Evolutionary conservation across 2,329 filamentous ascomycete genomes (phyloP).

Genomic region (Colletotrichum nymphaeae): DNA sequence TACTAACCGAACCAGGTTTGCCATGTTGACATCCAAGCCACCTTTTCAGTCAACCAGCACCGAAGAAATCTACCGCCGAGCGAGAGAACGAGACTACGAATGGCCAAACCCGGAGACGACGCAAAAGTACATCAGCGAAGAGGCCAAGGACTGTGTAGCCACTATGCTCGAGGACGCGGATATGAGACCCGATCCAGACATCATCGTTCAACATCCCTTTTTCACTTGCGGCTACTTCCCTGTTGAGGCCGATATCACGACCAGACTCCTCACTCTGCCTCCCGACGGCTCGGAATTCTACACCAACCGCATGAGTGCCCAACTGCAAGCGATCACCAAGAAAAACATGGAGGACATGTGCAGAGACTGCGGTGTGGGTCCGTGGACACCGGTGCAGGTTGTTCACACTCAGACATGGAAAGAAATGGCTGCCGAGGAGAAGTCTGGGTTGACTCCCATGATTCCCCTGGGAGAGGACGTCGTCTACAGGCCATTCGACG

Average conservation of each 20-base stretch:
- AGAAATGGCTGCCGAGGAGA: slow-evolving; percentile 76
- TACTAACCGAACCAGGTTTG: slow-evolving; percentile 71
- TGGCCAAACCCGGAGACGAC: slow-evolving; percentile 78
- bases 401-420: slow-evolving; percentile 70
- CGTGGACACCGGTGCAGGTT: slow-evolving; percentile 59
- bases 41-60: slow-evolving; percentile 94
- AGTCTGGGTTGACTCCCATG: slow-evolving; percentile 71
- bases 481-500: slow-evolving; percentile 74
- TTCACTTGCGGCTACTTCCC: slow-evolving; percentile 84
- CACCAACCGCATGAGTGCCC: slow-evolving; percentile 55
- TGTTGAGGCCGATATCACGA: slow-evolving; percentile 66
- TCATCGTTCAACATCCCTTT: slow-evolving; percentile 83
- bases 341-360: slow-evolving; percentile 69
- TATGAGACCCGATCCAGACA: slow-evolving; percentile 78
- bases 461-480: slow-evolving; percentile 72
- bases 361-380: slow-evolving; percentile 68
- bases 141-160: slow-evolving; percentile 83
- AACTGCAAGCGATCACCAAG: slow-evolving; percentile 58
- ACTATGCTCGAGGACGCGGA: slow-evolving; percentile 81
- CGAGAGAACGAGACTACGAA: slow-evolving; percentile 78
- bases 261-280: slow-evolving; percentile 66
- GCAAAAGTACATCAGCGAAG: slow-evolving; percentile 77
- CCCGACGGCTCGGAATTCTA: slow-evolving; percentile 71
- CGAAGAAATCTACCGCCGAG: slow-evolving; percentile 84
- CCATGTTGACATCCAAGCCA: slow-evolving; percentile 95